Percentiles rank a stretch among this genome's conserved stretches.
Evolutionary conservation across 1,139 yeast species (phyloP).

Genomic region (Pichia sp.): DNA sequence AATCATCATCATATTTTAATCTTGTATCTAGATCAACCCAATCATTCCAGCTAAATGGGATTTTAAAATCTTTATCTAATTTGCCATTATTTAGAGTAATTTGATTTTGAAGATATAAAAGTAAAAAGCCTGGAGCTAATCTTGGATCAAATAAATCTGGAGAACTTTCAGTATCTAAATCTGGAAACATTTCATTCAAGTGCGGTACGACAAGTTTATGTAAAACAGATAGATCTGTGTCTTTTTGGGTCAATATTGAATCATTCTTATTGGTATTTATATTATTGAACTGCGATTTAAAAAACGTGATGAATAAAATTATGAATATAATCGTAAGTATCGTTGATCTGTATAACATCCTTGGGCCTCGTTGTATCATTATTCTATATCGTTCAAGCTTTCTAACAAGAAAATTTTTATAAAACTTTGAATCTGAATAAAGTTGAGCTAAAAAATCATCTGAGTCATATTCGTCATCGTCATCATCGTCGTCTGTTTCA

Average conservation of each 20-base stretch:
- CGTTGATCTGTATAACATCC: not conserved
- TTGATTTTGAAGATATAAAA: constrained; percentile 21
- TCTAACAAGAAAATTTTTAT: not conserved
- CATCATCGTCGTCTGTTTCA: not conserved
- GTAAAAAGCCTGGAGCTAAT: constrained; percentile 22
- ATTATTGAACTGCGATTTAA: not conserved
- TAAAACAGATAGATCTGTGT: not conserved
- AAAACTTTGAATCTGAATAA: constrained; percentile 2
- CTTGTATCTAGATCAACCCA: constrained; percentile 28
- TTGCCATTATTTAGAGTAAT: constrained; percentile 13
- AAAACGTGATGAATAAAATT: not conserved
- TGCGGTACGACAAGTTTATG: constrained; percentile 12
- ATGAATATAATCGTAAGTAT: not conserved
- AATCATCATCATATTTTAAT: constrained; percentile 17
- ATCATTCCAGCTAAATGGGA: constrained; percentile 29
- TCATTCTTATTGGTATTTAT: not conserved
- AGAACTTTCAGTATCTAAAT: not conserved
- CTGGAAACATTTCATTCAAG: constrained; percentile 8
- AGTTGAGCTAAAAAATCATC: not conserved
- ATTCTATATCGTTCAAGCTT: not conserved
- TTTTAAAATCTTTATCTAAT: constrained; percentile 17
- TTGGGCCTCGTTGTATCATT: not conserved
- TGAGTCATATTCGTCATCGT: not conserved
- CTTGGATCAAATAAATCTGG: constrained; percentile 23
- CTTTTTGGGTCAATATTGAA: not conserved